These are phyloP conservation scores for Tuber umbilicatum DNA, from an alignment of 495 filamentous ascomycete genomes.

Conservation along the genomic window DNA sequence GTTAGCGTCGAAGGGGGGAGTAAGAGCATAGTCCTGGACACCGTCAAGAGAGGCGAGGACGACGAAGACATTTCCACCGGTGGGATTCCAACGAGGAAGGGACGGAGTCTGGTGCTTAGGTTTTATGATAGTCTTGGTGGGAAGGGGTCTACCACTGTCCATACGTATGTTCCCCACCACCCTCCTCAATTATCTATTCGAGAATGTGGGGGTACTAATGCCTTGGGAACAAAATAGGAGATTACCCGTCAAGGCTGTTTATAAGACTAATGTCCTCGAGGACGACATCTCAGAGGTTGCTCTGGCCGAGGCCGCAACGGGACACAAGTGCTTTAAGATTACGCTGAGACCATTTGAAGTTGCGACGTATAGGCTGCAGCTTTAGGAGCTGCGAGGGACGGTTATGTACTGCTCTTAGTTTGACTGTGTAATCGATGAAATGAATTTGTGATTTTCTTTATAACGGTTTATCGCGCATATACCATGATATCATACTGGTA, in stretches of 20 bases:
- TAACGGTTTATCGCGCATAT: background rate
- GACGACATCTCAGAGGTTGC: slow-evolving; percentile 57
- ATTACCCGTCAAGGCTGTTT: slow-evolving; percentile 66
- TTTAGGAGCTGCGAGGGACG: slow-evolving; percentile 44
- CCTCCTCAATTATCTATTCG: background rate
- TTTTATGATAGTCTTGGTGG: slow-evolving; percentile 92
- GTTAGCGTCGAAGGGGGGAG: slow-evolving; percentile 42
- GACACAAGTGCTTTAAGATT: slow-evolving; percentile 54
- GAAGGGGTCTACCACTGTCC: slow-evolving; percentile 59
- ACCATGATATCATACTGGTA: background rate
- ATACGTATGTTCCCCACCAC: slow-evolving; percentile 43
- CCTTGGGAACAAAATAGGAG: slow-evolving; percentile 18
- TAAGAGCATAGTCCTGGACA: slow-evolving; percentile 44
- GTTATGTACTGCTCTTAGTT: background rate
- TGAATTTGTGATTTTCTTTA: background rate
- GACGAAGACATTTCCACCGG: slow-evolving; percentile 77
- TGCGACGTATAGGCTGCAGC: slow-evolving; percentile 69
- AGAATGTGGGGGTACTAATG: slow-evolving; percentile 9
- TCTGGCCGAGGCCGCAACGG: slow-evolving; percentile 44
- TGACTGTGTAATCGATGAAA: background rate
- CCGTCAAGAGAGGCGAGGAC: slow-evolving; percentile 74
- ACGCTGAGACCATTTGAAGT: slow-evolving; percentile 83
- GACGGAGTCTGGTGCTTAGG: slow-evolving; percentile 71
- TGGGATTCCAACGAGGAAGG: slow-evolving; percentile 61
- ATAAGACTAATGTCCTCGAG: slow-evolving; percentile 72